A percentile compares a stretch with the other conserved stretches of the same genome.
Conservation (phyloP, 2,329 filamentous ascomycete genomes). For the Botryosphaeria agaves region DNA sequence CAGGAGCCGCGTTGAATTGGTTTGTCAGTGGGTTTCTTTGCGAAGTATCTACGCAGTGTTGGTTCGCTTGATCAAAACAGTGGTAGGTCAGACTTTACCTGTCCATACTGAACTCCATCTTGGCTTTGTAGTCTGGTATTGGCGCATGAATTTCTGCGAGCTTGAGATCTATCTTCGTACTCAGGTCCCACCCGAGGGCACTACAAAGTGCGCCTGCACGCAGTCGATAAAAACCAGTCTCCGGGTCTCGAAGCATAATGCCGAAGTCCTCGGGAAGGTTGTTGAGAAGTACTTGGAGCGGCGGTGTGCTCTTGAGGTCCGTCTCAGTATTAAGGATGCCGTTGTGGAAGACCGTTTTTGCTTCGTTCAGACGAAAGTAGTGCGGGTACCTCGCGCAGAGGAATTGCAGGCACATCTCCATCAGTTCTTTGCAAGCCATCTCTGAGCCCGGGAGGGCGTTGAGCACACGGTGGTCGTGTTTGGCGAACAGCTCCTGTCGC, state of each 20-base stretch:
- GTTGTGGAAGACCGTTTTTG: constrained; percentile 47
- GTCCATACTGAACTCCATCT: constrained; percentile 80
- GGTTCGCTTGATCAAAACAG: too few species aligned
- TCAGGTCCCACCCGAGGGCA: constrained; percentile 63
- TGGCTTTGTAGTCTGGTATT: constrained; percentile 72
- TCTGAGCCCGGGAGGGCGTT: constrained; percentile 57
- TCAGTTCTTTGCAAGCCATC: constrained; percentile 65
- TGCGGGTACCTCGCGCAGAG: constrained; percentile 61
- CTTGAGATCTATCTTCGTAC: constrained; percentile 52
- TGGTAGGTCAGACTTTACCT: constrained; percentile 35
- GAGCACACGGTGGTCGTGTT: constrained; percentile 48
- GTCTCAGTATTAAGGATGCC: constrained; percentile 45
- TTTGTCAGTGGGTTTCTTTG: constrained; percentile 54
- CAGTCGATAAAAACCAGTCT: constrained; percentile 55
- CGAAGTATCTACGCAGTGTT: constrained; percentile 51
- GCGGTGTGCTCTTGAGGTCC: constrained; percentile 42
- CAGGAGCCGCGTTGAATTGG: constrained; percentile 75
- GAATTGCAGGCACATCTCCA: constrained; percentile 76
- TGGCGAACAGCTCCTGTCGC: constrained; percentile 44
- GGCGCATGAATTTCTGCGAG: constrained; percentile 54
- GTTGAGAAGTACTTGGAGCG: constrained; percentile 53
- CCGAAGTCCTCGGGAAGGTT: constrained; percentile 77
- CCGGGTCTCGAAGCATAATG: constrained; percentile 53
- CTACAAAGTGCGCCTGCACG: constrained; percentile 66
- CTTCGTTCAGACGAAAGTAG: constrained; percentile 44